A percentile compares a stretch with the other conserved stretches of the same genome.
These are phyloP conservation scores for Oryza brachyantha DNA, from an alignment of 176 grass and related monocot genomes.

Conservation along the genomic window DNA sequence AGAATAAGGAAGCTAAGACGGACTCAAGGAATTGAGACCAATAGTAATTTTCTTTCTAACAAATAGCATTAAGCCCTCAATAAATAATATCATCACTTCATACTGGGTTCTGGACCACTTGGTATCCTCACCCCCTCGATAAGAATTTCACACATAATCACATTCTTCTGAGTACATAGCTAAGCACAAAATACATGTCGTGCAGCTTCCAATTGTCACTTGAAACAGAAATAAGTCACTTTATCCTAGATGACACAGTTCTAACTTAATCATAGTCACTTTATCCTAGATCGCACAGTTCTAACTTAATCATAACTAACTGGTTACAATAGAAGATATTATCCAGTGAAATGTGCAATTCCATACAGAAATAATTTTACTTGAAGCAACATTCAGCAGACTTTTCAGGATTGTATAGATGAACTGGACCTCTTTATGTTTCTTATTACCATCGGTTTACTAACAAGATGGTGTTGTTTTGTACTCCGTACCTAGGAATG, in stretches of 20 bases:
- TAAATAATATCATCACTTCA: background rate
- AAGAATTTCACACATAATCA: background rate
- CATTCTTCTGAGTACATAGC: background rate
- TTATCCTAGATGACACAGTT: background rate
- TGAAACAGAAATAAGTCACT: background rate
- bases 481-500: background rate
- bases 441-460: background rate
- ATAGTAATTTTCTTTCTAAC: background rate
- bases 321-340: background rate
- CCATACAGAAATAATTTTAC: background rate
- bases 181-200: background rate
- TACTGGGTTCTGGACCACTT: background rate
- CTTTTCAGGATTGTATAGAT: background rate
- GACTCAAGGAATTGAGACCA: background rate
- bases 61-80: background rate
- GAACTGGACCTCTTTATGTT: background rate
- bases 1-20: background rate
- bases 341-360: background rate
- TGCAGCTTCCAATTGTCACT: background rate
- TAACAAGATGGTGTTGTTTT: background rate
- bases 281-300: background rate
- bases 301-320: background rate
- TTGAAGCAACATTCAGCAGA: background rate
- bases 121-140: background rate
- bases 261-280: background rate